Percentiles rank a stretch among this genome's conserved stretches.
phyloP scores from a whole-genome alignment of 2,329 filamentous ascomycete species.

The Pseudophaeomoniella oleicola region DNA sequence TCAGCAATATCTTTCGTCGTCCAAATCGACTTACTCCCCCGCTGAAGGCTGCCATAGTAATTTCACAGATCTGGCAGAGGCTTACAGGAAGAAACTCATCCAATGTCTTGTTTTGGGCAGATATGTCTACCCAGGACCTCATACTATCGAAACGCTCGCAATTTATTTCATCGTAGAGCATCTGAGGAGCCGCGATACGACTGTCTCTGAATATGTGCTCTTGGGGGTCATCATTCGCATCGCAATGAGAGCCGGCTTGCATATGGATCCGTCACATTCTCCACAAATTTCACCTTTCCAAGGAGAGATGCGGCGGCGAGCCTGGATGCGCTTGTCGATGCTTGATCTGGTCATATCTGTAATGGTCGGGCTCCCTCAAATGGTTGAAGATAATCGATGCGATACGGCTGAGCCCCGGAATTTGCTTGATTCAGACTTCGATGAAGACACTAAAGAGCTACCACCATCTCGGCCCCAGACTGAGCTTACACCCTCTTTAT shows the following conservation, averaged over 20 bases:
- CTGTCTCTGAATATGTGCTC: constrained; percentile 13
- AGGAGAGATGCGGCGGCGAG: constrained; percentile 21
- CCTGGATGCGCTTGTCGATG: constrained; percentile 19
- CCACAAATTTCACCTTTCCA: constrained; percentile 18
- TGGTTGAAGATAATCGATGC: constrained; percentile 20
- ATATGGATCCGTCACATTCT: constrained; percentile 22
- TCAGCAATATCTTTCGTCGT: too few relatives aligned
- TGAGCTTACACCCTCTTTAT: constrained; percentile 12
- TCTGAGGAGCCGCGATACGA: constrained; percentile 11
- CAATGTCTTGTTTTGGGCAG: constrained; percentile 16
- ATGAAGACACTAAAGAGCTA: constrained; percentile 17
- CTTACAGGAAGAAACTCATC: constrained; percentile 8
- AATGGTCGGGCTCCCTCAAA: constrained; percentile 23
- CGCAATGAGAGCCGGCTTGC: constrained; percentile 24
- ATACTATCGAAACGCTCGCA: constrained; percentile 15
- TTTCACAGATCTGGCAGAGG: background rate
- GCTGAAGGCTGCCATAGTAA: too few relatives aligned
- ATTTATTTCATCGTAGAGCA: constrained; percentile 11
- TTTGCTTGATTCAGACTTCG: constrained; percentile 24
- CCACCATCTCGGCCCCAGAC: constrained; percentile 15
- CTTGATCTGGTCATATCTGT: constrained; percentile 22
- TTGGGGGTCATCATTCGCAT: constrained; percentile 16
- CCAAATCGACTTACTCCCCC: constrained; percentile 6
- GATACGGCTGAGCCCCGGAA: constrained; percentile 26
- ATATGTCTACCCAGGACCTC: constrained; percentile 15